These are phyloP conservation scores for Schoenoplectus triqueter DNA, from an alignment of 202 grass and related monocot species.

Conservation along the genomic window DNA sequence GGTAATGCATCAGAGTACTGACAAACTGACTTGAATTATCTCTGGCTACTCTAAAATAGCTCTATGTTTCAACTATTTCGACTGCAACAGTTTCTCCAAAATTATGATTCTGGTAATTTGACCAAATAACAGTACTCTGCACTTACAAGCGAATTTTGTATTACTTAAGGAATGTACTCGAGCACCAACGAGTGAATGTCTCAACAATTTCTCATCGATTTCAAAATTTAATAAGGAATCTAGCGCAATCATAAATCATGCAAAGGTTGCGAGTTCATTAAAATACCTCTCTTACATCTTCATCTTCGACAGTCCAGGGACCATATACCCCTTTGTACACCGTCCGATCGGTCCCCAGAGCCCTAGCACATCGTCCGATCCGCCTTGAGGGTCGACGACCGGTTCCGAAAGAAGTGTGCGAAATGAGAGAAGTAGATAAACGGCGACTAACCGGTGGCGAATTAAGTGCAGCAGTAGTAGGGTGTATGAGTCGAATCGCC, in stretches of 20 bases:
- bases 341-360: slow-evolving; percentile 44
- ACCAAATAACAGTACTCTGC: background rate
- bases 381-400: background rate
- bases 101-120: slow-evolving; percentile 4
- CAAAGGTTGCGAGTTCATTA: background rate
- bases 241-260: background rate
- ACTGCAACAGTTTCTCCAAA: background rate
- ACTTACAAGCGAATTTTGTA: background rate
- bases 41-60: background rate
- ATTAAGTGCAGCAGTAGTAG: background rate
- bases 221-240: background rate
- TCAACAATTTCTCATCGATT: background rate
- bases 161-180: background rate
- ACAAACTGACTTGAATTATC: background rate
- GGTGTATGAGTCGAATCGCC: background rate
- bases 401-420: background rate
- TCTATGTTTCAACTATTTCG: background rate
- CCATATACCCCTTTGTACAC: slow-evolving; percentile 80
- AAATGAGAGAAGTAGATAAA: background rate
- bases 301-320: slow-evolving; percentile 71
- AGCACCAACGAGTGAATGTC: background rate
- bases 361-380: slow-evolving; percentile 36
- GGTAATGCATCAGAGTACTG: background rate
- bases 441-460: background rate
- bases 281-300: slow-evolving; percentile 71